Evolutionary conservation across 177 flowering plant species (phyloP).

Genomic region (Vitis hybrid): DNA sequence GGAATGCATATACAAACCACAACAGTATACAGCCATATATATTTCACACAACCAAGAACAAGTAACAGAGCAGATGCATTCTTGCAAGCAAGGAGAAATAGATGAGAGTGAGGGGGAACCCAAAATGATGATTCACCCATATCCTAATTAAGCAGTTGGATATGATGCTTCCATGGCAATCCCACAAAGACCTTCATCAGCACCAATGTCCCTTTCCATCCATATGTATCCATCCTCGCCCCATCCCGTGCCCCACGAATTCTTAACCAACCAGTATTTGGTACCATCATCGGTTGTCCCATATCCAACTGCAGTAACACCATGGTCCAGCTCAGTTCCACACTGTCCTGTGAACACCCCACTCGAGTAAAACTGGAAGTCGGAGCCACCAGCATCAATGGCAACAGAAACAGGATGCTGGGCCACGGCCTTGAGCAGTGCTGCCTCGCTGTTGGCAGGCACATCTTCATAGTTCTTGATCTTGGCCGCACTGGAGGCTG

Average conservation of each 20-base stretch:
- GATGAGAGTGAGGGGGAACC: too few relatives aligned
- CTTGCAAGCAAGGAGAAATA: too few relatives aligned
- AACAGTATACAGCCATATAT: too few relatives aligned
- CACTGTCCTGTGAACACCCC: constrained; percentile 44
- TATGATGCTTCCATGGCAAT: constrained; percentile 20
- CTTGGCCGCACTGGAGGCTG: constrained; percentile 16
- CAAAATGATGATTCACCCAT: not conserved
- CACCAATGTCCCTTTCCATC: constrained; percentile 25
- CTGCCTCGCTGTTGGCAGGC: constrained; percentile 33
- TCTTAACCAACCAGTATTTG: constrained; percentile 46
- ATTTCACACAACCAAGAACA: too few relatives aligned
- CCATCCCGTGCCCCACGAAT: constrained; percentile 39
- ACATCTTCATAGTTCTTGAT: constrained; percentile 39
- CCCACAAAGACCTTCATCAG: constrained; percentile 27
- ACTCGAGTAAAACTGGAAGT: constrained; percentile 33
- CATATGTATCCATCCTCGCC: constrained; percentile 42
- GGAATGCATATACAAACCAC: too few relatives aligned
- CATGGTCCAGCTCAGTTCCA: constrained; percentile 31
- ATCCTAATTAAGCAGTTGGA: constrained; percentile 5
- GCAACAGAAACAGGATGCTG: constrained; percentile 46
- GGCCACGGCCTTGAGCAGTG: constrained; percentile 36
- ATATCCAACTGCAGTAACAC: constrained; percentile 44
- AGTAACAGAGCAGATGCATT: too few relatives aligned
- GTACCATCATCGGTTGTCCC: constrained; percentile 34
- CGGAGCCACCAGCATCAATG: constrained; percentile 31